phyloP scores from a whole-genome alignment of 208 protist genomes.

The Trichomonas gallinae region DNA sequence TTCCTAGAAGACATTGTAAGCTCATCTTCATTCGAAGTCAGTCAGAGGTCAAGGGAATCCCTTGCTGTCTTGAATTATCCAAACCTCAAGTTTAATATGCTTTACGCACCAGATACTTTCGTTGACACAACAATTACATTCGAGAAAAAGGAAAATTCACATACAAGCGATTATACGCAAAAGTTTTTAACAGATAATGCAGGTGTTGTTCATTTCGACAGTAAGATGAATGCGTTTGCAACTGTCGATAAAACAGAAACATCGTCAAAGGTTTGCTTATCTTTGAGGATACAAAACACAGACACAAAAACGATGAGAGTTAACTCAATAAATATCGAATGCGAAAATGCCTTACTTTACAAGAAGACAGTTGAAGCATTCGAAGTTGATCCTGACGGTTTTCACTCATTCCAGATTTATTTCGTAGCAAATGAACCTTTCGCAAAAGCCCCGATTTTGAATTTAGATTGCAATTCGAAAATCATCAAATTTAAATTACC shows the following conservation, averaged over 20 bases:
- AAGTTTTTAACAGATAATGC: background rate
- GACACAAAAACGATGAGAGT: background rate
- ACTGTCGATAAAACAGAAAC: background rate
- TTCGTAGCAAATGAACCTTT: background rate
- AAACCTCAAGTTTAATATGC: background rate
- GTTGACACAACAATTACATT: background rate
- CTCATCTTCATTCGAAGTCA: background rate
- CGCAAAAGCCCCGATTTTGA: background rate
- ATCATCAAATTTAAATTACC: background rate
- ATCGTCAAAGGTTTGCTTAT: background rate
- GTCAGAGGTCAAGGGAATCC: background rate
- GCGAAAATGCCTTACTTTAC: background rate
- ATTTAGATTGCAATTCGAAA: background rate
- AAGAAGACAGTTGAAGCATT: background rate
- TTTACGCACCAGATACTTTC: background rate
- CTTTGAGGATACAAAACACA: background rate
- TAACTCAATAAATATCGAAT: background rate
- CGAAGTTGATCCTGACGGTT: background rate
- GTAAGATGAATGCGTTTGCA: background rate
- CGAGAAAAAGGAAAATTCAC: background rate
- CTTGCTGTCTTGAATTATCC: background rate
- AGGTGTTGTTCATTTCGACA: background rate
- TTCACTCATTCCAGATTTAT: background rate
- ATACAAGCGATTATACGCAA: background rate
- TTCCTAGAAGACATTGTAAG: background rate